Base-by-base conservation (phyloP, 805 yeast species). In the Tetrapisispora nanseiensis region DNA sequence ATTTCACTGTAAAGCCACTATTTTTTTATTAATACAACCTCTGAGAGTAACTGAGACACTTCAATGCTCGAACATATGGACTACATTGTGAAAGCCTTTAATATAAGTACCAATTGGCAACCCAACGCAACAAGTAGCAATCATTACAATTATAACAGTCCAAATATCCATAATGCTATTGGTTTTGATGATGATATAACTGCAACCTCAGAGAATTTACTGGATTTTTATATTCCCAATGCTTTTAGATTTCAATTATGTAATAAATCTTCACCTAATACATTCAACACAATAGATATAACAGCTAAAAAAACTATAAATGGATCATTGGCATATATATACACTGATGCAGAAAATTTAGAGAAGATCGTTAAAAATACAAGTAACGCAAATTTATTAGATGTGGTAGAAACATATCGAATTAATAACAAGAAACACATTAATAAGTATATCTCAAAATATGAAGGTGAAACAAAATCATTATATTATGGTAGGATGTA, bases 21-120 rank as follows among this genome's bases (percentile, higher is more conserved):
- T n/a, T n/a, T n/a, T n/a, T n/a, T n/a, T n/a, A n/a, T n/a, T n/a
- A n/a, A n/a, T n/a, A n/a, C n/a, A n/a, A n/a, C n/a, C n/a, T n/a
- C n/a, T 24, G 27, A 24, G 27, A 24, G 27, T 11, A 24, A 24
- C 11, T 24, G 27, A n/a, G n/a, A n/a, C n/a, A n/a, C n/a, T n/a
- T 33, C 21, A 33, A 86, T 86, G 96, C 68, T 79, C 47, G 73
- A 76, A 33, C 89, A 83, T 65, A 86, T 90, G 95, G 95, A 90
- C 52, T 82, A 81, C 60, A 74, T 90, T 26, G 80, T 81, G 51
- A 70, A 74, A 61, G 75, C 84, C 50, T 90, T 84, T 64, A 75
- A 81, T 59, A 62, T 68, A 30, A 60, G 81, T 20, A 79, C 94
- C 1, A 72, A 72, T 5, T 89, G 97, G 97, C 78, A 80, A 51